phyloP scores from a whole-genome alignment of 768 basidiomycete genomes.

The Jaapia argillacea region DNA sequence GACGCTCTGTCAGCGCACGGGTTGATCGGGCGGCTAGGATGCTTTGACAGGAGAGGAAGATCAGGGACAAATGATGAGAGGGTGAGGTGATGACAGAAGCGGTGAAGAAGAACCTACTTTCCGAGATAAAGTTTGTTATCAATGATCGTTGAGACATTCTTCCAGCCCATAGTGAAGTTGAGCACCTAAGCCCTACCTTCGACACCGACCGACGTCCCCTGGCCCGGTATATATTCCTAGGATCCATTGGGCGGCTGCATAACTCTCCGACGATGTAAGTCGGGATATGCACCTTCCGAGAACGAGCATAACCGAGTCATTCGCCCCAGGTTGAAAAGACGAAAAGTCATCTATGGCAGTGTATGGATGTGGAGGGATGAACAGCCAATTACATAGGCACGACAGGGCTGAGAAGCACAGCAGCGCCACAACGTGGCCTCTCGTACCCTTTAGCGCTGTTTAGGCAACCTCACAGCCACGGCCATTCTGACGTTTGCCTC shows the following conservation, averaged over 20 bases:
- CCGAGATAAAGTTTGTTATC: conserved; percentile 59
- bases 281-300: neutral
- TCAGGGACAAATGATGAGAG: neutral
- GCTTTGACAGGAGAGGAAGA: conserved; percentile 34
- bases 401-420: no score
- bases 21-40: conserved; percentile 63
- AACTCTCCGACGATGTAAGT: neutral
- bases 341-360: neutral
- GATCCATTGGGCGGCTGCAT: neutral
- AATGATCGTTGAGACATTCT: conserved; percentile 59
- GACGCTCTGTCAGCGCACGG: conserved; percentile 60
- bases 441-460: no score
- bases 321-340: neutral
- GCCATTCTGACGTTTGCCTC: no score
- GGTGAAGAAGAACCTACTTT: conserved; percentile 42
- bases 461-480: no score
- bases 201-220: conserved; percentile 14
- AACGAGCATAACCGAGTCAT: neutral
- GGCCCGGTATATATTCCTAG: no score
- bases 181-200: conserved; percentile 19
- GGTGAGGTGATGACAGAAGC: conserved; percentile 9
- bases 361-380: neutral
- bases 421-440: no score
- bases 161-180: conserved; percentile 36
- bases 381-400: no score